phyloP scores from a whole-genome alignment of 805 yeast genomes.

The Candida pseudofarinosa region DNA sequence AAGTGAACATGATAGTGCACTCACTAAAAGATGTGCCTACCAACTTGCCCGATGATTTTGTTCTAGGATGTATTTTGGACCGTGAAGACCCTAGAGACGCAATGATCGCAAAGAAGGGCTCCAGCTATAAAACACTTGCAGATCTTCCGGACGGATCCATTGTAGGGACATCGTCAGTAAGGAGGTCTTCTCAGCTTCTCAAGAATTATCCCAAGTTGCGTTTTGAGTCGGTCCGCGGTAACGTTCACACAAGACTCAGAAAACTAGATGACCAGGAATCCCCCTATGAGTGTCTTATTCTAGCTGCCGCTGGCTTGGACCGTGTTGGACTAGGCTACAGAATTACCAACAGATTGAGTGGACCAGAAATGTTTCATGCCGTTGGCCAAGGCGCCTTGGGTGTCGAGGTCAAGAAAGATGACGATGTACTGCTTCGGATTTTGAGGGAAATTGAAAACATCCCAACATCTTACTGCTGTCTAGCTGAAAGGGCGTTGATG shows the following conservation, averaged over 20 bases:
- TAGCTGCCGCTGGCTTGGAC: conserved; percentile 89
- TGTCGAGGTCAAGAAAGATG: conserved; percentile 76
- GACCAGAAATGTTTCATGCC: conserved; percentile 86
- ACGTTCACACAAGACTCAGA: conserved; percentile 66
- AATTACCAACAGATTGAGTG: conserved; percentile 66
- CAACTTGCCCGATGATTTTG: conserved; percentile 80
- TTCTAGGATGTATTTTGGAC: conserved; percentile 78
- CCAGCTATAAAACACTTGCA: conserved; percentile 56
- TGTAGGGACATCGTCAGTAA: conserved; percentile 91
- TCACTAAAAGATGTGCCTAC: conserved; percentile 94
- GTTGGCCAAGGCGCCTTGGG: conserved; percentile 99
- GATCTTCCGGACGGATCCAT: conserved; percentile 83
- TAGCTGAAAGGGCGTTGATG: conserved; percentile 86
- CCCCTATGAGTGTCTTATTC: conserved; percentile 66
- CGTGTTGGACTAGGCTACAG: conserved; percentile 71
- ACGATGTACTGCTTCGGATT: conserved; percentile 52
- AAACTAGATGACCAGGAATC: conserved; percentile 74
- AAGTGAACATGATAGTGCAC: conserved; percentile 87
- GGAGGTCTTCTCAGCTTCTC: conserved; percentile 88
- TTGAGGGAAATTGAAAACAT: conserved; percentile 63
- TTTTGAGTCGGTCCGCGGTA: conserved; percentile 85
- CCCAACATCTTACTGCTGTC: conserved; percentile 67
- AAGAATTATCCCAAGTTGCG: conserved; percentile 70
- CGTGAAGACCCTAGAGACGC: conserved; percentile 96
- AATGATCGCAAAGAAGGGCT: conserved; percentile 64